Evolutionary conservation across 345 rosid genomes (phyloP).

Genomic region (Eucalyptus shirleyi): DNA sequence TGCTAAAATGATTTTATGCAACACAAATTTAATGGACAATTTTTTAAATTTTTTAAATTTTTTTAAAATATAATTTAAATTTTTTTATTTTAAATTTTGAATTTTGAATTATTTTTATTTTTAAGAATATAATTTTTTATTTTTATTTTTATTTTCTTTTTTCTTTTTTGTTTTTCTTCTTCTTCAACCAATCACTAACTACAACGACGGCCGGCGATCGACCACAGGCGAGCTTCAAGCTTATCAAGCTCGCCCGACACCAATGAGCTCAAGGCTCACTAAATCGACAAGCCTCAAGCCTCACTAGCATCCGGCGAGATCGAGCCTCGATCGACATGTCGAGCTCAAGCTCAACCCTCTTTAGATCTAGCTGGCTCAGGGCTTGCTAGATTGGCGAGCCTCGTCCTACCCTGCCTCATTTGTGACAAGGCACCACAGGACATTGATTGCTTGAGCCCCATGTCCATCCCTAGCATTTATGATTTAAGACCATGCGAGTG

Average conservation of each 20-base stretch:
- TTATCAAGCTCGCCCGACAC: fast-evolving
- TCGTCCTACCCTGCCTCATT: neutral
- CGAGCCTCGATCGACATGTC: no score
- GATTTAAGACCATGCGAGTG: neutral
- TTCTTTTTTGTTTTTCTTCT: fast-evolving
- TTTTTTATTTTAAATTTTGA: no score
- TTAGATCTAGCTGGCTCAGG: no score
- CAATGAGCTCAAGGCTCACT: no score
- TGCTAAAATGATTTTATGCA: no score
- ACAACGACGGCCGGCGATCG: fast-evolving
- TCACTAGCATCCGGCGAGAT: fast-evolving
- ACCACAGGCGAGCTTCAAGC: fast-evolving
- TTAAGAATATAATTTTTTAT: no score
- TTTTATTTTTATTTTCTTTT: no score
- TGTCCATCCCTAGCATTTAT: neutral
- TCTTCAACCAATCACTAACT: fast-evolving
- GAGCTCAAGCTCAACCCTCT: no score
- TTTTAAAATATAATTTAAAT: no score
- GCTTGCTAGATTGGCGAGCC: no score
- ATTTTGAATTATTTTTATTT: no score
- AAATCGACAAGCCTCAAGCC: fast-evolving
- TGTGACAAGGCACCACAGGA: neutral
- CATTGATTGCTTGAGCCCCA: neutral
- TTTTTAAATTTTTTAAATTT: fast-evolving
- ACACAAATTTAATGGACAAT: no score